Base-by-base conservation (phyloP, 257 asterid species). In the Jacaranda mimosifolia region DNA sequence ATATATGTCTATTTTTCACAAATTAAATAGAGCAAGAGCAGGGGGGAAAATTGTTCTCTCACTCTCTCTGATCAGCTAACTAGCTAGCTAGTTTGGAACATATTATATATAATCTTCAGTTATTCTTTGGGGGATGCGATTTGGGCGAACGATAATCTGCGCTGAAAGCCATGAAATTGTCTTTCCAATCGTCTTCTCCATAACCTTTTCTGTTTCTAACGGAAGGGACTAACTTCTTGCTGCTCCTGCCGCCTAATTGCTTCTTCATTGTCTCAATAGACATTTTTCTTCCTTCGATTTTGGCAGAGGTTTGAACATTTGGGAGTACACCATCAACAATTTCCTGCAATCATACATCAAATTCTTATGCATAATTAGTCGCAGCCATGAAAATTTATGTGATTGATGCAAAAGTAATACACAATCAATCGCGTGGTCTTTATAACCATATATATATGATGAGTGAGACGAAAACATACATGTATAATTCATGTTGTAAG, bases 61-160 rank as follows among this genome's bases (percentile, higher is more conserved):
- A 35, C 51, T 83, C 75, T 68, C 43, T 73, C 26, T 36, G 19
- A 6, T 62, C 21, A 12, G 19, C 45, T 10, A n/a, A 7, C 3
- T 19, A 9, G n/a, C 7, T 17, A 55, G 7, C 10, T 48, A 11
- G 4, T 8, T 9, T 10, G 13, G 18, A 14, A 14, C 15, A 26
- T 26, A 26, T 26, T 26, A 26, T 35, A 26, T 35, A 9, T 3
- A 3, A 53, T 49, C 32, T 6, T 91, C 85, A 88, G 78, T 90
- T 90, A 76, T 90, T 88, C 85, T 72, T 84, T 43, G 97, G 96
- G 35, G 97, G 97, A 42, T 91, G 97, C 1, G 89, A 68, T 72
- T 73, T 87, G 15, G 96, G 83, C 49, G 86, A 43, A 40, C 85
- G 89, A 84, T 91, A 91, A 86, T 91, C 97, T 49, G 89, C 83